Percentiles rank a stretch among this genome's conserved stretches.
Conservation (phyloP, 2,329 filamentous ascomycete species). For the Xylaria sp. region DNA sequence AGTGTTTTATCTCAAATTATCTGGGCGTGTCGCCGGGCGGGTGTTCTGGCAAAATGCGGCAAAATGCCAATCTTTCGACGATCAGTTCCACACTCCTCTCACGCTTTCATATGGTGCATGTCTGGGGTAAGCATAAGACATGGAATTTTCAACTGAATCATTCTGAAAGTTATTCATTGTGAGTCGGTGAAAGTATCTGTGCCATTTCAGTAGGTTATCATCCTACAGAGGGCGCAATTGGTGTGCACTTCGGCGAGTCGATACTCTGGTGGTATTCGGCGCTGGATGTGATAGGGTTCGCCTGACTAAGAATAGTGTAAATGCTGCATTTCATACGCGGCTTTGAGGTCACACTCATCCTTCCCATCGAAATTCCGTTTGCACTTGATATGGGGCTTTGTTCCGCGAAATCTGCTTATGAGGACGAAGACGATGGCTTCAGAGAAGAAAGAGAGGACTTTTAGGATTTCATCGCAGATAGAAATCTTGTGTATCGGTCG, state of each 20-base stretch:
- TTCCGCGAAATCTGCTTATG: background rate
- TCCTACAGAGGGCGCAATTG: background rate
- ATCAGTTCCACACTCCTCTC: background rate
- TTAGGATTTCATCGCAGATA: background rate
- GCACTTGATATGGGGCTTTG: no score
- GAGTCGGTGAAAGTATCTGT: background rate
- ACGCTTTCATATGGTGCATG: no score
- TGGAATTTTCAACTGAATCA: background rate
- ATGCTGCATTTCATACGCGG: slow-evolving; percentile 8
- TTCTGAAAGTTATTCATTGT: background rate
- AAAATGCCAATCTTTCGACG: slow-evolving; percentile 12
- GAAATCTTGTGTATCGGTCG: background rate
- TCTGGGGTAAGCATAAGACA: no score
- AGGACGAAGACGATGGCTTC: background rate
- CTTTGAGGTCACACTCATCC: background rate
- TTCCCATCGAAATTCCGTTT: no score
- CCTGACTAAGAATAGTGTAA: background rate
- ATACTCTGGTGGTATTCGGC: background rate
- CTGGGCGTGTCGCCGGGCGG: background rate
- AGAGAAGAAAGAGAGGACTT: background rate
- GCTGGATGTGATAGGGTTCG: background rate
- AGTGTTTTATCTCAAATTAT: no score
- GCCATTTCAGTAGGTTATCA: background rate
- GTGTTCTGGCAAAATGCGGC: slow-evolving; percentile 18
- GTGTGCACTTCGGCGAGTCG: no score